A percentile compares a stretch with the other conserved stretches of the same genome.
Evolutionary conservation across 2,329 filamentous ascomycete species (phyloP).

Genomic region (Ophiostoma angusticollis): DNA sequence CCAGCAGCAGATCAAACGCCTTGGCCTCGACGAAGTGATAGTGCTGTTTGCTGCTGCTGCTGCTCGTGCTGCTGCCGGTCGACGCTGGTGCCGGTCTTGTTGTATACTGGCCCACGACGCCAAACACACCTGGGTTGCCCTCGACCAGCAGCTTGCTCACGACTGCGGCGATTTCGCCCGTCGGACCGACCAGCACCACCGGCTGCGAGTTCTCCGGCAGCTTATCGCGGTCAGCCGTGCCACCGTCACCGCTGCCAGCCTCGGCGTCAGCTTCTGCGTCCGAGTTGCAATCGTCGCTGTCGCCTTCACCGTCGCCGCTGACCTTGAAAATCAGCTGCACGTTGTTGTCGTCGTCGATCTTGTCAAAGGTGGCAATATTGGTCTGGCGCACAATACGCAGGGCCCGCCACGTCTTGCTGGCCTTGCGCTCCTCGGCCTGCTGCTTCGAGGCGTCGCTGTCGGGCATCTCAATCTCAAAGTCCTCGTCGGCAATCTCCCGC

Average conservation of each 20-base stretch:
- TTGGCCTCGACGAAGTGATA: slow-evolving; percentile 40
- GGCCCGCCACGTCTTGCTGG: slow-evolving; percentile 83
- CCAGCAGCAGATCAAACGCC: slow-evolving; percentile 44
- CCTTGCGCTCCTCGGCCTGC: slow-evolving; percentile 54
- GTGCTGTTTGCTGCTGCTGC: slow-evolving; percentile 28
- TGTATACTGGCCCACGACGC: slow-evolving; percentile 41
- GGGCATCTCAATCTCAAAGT: slow-evolving; percentile 79
- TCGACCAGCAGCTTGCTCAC: slow-evolving; percentile 51
- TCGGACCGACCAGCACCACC: slow-evolving; percentile 57
- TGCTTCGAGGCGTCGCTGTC: slow-evolving; percentile 45
- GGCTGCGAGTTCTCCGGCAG: slow-evolving; percentile 37
- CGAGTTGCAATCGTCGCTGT: slow-evolving; percentile 40
- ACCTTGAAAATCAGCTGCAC: slow-evolving; percentile 41
- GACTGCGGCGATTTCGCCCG: slow-evolving; percentile 48
- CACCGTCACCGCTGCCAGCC: not conserved
- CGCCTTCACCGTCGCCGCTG: slow-evolving; percentile 67
- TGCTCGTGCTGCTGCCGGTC: not conserved
- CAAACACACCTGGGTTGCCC: slow-evolving; percentile 53
- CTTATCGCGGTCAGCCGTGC: slow-evolving; percentile 14
- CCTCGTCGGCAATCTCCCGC: slow-evolving; percentile 60
- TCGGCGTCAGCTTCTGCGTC: slow-evolving; percentile 18
- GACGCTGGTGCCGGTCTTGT: slow-evolving; percentile 32
- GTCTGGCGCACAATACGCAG: slow-evolving; percentile 65
- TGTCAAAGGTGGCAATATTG: slow-evolving; percentile 69
- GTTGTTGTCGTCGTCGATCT: slow-evolving; percentile 72